Percentiles rank a stretch among this genome's conserved stretches.
Conservation (phyloP, 2,329 filamentous ascomycete genomes). For the Diaporthe destruens region DNA sequence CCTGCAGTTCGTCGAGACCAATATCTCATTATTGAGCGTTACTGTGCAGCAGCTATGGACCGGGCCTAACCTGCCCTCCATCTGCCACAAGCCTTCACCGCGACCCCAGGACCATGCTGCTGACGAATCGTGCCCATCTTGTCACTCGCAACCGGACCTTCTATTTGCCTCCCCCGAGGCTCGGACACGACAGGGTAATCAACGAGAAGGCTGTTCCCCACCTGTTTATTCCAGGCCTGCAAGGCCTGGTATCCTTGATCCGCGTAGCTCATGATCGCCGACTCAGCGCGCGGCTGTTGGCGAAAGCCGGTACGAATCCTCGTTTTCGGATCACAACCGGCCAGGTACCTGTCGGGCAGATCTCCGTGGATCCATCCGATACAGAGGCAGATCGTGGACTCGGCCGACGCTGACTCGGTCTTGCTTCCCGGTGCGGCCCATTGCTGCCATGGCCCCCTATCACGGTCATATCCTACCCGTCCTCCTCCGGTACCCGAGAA, state of each 20-base stretch:
- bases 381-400: constrained; percentile 36
- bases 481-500: background rate
- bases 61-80: background rate
- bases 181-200: constrained; percentile 26
- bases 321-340: constrained; percentile 30
- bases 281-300: constrained; percentile 20
- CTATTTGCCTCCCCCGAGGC: constrained; percentile 6
- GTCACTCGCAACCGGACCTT: constrained; percentile 30
- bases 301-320: constrained; percentile 30
- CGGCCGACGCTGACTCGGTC: constrained; percentile 29
- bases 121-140: constrained; percentile 30
- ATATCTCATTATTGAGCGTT: background rate
- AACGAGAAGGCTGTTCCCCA: constrained; percentile 15
- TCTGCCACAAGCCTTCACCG: background rate
- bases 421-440: constrained; percentile 28
- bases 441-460: constrained; percentile 1
- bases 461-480: background rate
- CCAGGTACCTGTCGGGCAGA: constrained; percentile 37
- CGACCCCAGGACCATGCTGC: background rate
- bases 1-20: constrained; percentile 3
- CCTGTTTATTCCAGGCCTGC: constrained; percentile 27
- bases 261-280: constrained; percentile 11
- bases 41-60: background rate
- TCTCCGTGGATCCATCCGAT: constrained; percentile 37
- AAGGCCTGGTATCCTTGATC: constrained; percentile 17